Evolutionary conservation across 176 grass and related monocot genomes (phyloP), one percentile per base, ranked within the genome.

Genomic region (Tuctoria greenei): DNA sequence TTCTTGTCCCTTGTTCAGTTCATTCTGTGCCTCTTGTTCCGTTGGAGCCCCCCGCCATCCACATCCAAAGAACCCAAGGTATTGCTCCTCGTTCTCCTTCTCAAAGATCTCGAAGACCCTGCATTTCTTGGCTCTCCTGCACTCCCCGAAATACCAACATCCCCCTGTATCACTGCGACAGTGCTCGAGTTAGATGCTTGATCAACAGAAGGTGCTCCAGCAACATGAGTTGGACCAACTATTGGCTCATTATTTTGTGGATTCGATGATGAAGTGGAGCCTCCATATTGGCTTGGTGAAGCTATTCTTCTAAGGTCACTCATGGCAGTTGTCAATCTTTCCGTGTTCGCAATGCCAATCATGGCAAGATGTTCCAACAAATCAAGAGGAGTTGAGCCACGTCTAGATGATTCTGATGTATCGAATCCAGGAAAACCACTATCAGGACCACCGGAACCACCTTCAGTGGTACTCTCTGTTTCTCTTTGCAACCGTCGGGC

Each of bases 171-270:
- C 46, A 88, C 85, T 40, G 91, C 87, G 86, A 86, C 81, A 68
- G 95, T 99, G 72, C 95, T 99, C 3, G 85, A 99, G 71, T 88
- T 93, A 71, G 87, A 99, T 35, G 81, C 85, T 81, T 94, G 95
- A 56, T 99, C 89, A 40, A 82, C 80, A 72, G 87, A 88, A 64
- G 93, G 83, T 59, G 77, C 82, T 70, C 55, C 76, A 61, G 81
- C 82, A 40, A 84, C 79, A 66, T 71, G 76, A 67, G 40, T 34
- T 75, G 69, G 77, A 26, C 76, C 80, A 38, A 60, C 42, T 24
- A 65, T 74, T 73, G 82, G 71, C 54, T 84, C 89, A 3, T 66
- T 76, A 84, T 85, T 94, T 72, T 75, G 82, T 79, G 73, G 82
- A 59, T 88, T 82, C 12, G 79, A 66, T 56, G 73, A 81, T 34